phyloP scores from a whole-genome alignment of 345 rosid genomes.

The Conringia planisiliqua region DNA sequence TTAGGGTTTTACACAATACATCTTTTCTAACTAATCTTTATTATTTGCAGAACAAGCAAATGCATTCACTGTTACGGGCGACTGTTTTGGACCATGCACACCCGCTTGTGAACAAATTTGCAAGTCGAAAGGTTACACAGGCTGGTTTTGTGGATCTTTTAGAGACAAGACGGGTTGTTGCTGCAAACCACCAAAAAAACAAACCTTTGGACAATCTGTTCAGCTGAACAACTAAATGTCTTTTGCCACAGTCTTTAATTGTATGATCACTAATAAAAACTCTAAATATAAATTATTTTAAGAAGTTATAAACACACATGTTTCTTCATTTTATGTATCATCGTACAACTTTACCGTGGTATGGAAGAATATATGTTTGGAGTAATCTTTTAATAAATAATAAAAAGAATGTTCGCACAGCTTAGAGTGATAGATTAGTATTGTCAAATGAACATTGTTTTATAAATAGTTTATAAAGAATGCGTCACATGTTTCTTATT shows the following conservation, averaged over 20 bases:
- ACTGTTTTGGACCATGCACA: background rate
- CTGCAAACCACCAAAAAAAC: background rate
- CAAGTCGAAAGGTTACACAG: background rate
- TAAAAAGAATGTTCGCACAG: too few relatives aligned
- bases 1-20: background rate
- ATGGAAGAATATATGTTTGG: background rate
- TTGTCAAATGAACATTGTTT: too few relatives aligned
- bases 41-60: background rate
- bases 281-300: background rate
- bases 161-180: background rate
- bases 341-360: background rate
- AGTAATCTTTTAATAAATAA: background rate
- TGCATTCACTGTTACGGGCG: background rate
- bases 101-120: background rate
- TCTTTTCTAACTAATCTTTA: background rate
- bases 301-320: background rate
- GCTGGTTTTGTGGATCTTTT: background rate
- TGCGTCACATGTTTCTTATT: too few relatives aligned
- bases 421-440: too few relatives aligned
- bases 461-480: too few relatives aligned
- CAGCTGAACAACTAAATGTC: background rate
- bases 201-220: background rate
- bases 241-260: background rate
- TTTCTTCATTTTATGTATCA: background rate
- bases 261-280: background rate